Conservation (phyloP, 345 rosid genomes). For the Syzygium oleosum region DNA sequence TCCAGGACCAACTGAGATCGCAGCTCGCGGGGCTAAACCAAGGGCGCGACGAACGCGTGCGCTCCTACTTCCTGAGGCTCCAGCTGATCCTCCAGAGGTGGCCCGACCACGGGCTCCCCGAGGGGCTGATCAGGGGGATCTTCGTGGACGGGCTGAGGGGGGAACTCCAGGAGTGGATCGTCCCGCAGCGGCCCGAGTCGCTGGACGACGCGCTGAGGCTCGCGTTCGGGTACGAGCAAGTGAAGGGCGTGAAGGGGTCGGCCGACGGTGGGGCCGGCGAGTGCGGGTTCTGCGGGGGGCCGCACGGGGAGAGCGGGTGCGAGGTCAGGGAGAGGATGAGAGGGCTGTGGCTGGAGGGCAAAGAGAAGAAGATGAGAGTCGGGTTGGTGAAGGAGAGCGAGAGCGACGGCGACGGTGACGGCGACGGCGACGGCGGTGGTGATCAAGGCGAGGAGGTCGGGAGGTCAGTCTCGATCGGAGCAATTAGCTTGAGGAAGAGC, state of each 20-base stretch:
- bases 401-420: background rate
- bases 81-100: conserved; percentile 22
- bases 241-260: conserved; percentile 1
- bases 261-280: background rate
- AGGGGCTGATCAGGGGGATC: conserved; percentile 11
- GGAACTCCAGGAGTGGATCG: conserved; percentile 17
- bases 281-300: conserved; percentile 21
- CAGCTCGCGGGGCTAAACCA: conserved; percentile 18
- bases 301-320: conserved; percentile 15
- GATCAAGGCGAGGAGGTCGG: background rate
- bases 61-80: conserved; percentile 29
- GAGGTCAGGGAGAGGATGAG: conserved; percentile 13
- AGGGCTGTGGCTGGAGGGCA: conserved; percentile 10
- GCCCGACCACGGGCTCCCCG: conserved; percentile 19
- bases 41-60: conserved; percentile 13
- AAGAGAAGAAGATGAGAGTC: background rate
- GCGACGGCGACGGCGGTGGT: background rate
- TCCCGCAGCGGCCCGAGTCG: conserved; percentile 15
- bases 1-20: conserved; percentile 7
- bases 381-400: background rate
- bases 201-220: conserved; percentile 18
- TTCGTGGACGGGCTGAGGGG: conserved; percentile 20
- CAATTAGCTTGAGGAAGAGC: background rate
- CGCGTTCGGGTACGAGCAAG: conserved; percentile 23
- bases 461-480: background rate